Evolutionary conservation across 2,329 filamentous ascomycete genomes (phyloP).

Genomic region (Fusarium chlamydosporum): DNA sequence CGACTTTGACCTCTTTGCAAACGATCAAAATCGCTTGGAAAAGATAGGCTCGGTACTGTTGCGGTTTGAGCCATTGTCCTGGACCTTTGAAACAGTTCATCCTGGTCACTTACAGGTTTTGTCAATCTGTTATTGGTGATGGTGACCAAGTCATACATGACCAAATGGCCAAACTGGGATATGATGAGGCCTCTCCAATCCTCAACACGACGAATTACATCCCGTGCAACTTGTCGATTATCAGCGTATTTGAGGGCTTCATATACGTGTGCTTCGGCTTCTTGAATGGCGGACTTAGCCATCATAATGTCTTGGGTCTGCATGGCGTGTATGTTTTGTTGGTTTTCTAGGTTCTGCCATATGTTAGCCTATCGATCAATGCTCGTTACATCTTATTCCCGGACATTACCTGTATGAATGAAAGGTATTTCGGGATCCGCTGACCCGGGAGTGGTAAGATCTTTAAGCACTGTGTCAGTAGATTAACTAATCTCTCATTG

Average conservation of each 20-base stretch:
- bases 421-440: background rate
- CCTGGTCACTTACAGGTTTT: background rate
- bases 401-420: background rate
- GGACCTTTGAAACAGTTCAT: background rate
- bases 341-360: background rate
- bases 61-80: background rate
- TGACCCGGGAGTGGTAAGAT: background rate
- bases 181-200: background rate
- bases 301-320: background rate
- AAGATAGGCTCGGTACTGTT: background rate
- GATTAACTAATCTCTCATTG: rapidly evolving
- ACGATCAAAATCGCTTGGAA: background rate
- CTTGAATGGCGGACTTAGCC: background rate
- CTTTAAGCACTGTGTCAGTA: background rate
- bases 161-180: background rate
- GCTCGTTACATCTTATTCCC: background rate
- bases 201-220: background rate
- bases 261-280: background rate
- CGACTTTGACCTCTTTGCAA: background rate
- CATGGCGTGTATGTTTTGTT: background rate
- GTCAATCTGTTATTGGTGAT: background rate
- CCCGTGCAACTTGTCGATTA: background rate
- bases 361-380: background rate
- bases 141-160: background rate
- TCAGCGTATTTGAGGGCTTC: background rate